These are phyloP conservation scores for Rhodotorula sp. DNA, from an alignment of 1,284 basidiomycete genomes.

Conservation along the genomic window DNA sequence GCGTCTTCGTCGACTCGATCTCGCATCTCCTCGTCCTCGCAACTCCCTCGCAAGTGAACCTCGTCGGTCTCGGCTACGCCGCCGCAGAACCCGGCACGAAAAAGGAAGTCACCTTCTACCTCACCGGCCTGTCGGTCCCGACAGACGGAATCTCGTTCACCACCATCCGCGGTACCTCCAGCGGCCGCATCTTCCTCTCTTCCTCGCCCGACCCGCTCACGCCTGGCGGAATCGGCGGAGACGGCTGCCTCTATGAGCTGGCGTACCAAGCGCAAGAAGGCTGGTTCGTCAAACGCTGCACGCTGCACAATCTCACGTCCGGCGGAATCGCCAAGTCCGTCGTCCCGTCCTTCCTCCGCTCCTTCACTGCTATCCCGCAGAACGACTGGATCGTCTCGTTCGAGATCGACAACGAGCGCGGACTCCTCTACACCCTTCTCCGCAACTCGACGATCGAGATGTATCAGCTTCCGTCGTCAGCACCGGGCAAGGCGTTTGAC, in stretches of 20 bases:
- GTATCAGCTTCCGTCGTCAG: conserved; percentile 39
- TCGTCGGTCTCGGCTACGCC: conserved; percentile 74
- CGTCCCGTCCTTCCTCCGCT: conserved; percentile 45
- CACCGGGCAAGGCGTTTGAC: conserved; percentile 23
- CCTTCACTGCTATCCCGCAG: conserved; percentile 56
- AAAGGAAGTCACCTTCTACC: conserved; percentile 81
- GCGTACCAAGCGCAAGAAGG: conserved; percentile 87
- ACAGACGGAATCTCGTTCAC: conserved; percentile 72
- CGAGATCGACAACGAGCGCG: conserved; percentile 63
- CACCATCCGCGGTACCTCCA: conserved; percentile 71
- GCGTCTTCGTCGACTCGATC: conserved; percentile 91
- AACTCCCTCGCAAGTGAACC: conserved; percentile 74
- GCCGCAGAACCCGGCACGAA: conserved; percentile 51
- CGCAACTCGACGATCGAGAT: conserved; percentile 67
- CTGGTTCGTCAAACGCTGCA: conserved; percentile 78
- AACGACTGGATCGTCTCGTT: conserved; percentile 60
- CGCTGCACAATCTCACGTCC: conserved; percentile 62
- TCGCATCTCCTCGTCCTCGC: conserved; percentile 85
- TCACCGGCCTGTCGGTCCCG: conserved; percentile 76
- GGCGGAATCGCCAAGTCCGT: conserved; percentile 42
- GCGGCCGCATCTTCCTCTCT: conserved; percentile 85
- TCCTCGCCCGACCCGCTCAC: conserved; percentile 42
- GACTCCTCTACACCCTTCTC: conserved; percentile 71
- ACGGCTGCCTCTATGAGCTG: conserved; percentile 88
- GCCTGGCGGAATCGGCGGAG: conserved; percentile 57